Evolutionary conservation across 1,284 basidiomycete species (phyloP).

Genomic region (Ganoderma lingzhi): DNA sequence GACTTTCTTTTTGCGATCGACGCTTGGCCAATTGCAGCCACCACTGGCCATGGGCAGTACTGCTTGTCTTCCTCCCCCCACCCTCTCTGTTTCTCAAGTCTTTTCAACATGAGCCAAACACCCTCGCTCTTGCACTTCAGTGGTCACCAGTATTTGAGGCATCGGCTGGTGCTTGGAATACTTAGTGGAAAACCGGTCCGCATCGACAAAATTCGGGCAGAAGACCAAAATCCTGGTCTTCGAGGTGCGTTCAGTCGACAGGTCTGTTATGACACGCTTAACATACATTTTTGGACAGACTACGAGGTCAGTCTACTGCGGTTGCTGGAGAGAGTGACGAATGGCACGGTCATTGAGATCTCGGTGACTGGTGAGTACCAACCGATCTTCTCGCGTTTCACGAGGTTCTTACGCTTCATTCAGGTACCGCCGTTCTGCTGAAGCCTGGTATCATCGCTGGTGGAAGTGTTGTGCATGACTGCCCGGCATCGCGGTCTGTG

Average conservation of each 20-base stretch:
- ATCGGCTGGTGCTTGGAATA: conserved; percentile 88
- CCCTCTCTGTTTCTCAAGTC: conserved; percentile 6
- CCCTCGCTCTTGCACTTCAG: conserved; percentile 63
- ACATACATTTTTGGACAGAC: conserved; percentile 55
- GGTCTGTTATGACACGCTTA: neutral
- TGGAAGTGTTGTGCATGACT: conserved; percentile 86
- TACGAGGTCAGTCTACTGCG: conserved; percentile 94
- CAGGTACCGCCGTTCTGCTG: conserved; percentile 90
- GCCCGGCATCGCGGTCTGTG: conserved; percentile 85
- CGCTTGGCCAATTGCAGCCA: neutral
- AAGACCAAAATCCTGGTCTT: conserved; percentile 95
- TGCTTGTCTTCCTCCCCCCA: conserved; percentile 5
- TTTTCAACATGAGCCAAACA: conserved; percentile 49
- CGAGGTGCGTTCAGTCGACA: conserved; percentile 61
- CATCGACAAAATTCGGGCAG: conserved; percentile 90
- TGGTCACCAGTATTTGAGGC: conserved; percentile 86
- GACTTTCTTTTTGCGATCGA: conserved; percentile 32
- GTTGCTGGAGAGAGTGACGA: conserved; percentile 91
- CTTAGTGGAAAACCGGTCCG: conserved; percentile 88
- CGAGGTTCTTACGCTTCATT: neutral
- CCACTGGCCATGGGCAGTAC: neutral
- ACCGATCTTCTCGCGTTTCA: neutral
- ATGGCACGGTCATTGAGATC: conserved; percentile 96
- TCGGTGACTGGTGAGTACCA: conserved; percentile 84
- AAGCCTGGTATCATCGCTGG: conserved; percentile 94